Base-by-base conservation (phyloP, 257 asterid species). In the Solanum verrucosum region DNA sequence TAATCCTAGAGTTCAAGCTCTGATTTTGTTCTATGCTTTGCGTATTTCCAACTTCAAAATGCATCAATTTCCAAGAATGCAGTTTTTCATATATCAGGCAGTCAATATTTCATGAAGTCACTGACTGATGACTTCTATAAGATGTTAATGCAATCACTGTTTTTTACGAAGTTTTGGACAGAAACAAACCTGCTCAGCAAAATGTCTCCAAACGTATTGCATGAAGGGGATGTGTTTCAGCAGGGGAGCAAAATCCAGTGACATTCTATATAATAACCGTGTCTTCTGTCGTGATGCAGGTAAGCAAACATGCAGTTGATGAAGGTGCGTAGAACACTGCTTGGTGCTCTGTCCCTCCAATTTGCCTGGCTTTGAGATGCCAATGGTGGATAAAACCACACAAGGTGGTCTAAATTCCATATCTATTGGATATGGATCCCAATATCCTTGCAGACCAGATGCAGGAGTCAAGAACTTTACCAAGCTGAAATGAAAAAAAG, bases 361-460 rank as follows among this genome's bases (percentile, higher is more conserved):
- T 88, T 94, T 93, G 67, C 98, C 99, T 14, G 99, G 98, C 90
- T 95, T 94, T 73, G 99, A 96, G 91, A 96, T 95, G 81, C 98
- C 99, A 59, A 95, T 96, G 29, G 99, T 96, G 31, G 99, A 95
- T 68, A 96, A 91, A 40, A 96, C 99, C 91, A 93, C 92, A 91
- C 98, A 96, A 88, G 99, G 98, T 27, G 98, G 98, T 73, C 93
- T 89, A 91, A 95, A 94, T 92, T 96, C 99, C 98, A 95, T 96
- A 77, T 96, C 99, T 49, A 96, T 95, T 52, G 99, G 99, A 91
- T 96, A 96, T 0, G 98, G 98, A 63, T 96, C 99, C 99, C 99
- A 96, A 86, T 95, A 95, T 56, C 99, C 99, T 94, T 95, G 96
- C 72, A 95, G 92, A 35, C 98, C 94, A 78, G 98, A 93, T 49